Evolutionary conservation across 805 yeast species (phyloP), one percentile per base, ranked within the genome.

Genomic region (Metschnikowia kofuensis): DNA sequence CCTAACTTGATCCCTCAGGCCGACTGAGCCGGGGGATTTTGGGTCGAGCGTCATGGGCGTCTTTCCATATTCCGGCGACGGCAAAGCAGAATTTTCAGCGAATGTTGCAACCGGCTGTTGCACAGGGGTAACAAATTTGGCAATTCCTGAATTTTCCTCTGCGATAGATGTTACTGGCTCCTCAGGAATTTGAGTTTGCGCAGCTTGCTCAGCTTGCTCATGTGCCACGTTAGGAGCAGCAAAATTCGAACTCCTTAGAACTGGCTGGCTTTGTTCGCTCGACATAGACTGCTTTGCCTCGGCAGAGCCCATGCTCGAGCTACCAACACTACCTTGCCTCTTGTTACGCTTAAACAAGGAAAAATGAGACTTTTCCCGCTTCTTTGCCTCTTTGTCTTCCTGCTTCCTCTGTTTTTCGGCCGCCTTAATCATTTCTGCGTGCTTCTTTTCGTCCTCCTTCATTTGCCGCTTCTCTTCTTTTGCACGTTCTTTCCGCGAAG

Each of bases 401-500:
- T 50, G 43, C 45, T 54, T 34, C 39, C 36, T 15, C 46, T 47
- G 49, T 40, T 45, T 47, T 30, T 49, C 43, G 10, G 44, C 41
- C n/a, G 12, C 31, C 40, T 36, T 36, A 32, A 42, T 32, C 13
- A 39, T 42, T 9, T 38, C 45, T 21, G 43, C 42, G 29, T 38
- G 43, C 37, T 34, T 40, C 35, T 43, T 51, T n/a, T 48, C 52
- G 26, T 49, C 52, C 21, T 45, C 55, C 35, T 46, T 51, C 37
- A 30, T 34, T 40, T 37, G 50, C 35, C 38, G 41, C 32, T 51
- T 53, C 27, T 55, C 56, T 36, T 55, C 57, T 31, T 51, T 47
- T n/a, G 40, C 49, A 45, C 58, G 38, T 40, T 54, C 48, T 47
- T 55, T 37, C 39, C 55, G 13, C 45, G 43, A n/a, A 31, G 40